phyloP scores from a whole-genome alignment of 805 yeast species.

The Debaryomyces hansenii region DNA sequence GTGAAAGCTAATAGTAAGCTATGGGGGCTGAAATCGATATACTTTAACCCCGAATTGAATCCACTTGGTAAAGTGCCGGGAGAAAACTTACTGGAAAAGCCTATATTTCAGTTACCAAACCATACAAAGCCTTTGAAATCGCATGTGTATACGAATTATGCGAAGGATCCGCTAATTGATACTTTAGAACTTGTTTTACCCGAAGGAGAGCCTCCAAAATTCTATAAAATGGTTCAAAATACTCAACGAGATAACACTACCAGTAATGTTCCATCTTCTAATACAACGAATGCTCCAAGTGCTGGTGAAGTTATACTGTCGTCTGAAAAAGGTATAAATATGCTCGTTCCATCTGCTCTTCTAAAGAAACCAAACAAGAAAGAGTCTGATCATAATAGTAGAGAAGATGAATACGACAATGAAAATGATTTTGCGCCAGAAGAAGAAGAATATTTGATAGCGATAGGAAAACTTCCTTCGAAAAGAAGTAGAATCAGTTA shows the following conservation, averaged over 20 bases:
- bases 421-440: slow-evolving; percentile 8
- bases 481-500: not conserved
- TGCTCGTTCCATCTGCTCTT: slow-evolving; percentile 9
- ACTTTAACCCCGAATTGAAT: slow-evolving; percentile 67
- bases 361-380: slow-evolving; percentile 2
- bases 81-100: slow-evolving; percentile 5
- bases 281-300: not conserved
- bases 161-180: slow-evolving; percentile 29
- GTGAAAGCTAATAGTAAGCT: slow-evolving; percentile 21
- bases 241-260: slow-evolving; percentile 13
- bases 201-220: slow-evolving; percentile 42
- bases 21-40: slow-evolving; percentile 52
- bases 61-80: slow-evolving; percentile 57
- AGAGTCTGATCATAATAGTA: not conserved
- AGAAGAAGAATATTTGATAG: slow-evolving; percentile 6
- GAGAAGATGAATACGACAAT: slow-evolving; percentile 4
- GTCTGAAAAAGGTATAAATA: not conserved
- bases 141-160: slow-evolving; percentile 12
- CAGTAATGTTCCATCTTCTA: not conserved
- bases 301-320: not conserved
- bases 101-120: slow-evolving; percentile 20
- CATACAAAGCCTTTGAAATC: slow-evolving; percentile 30
- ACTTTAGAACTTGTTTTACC: slow-evolving; percentile 38
- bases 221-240: slow-evolving; percentile 44
- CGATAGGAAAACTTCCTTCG: slow-evolving; percentile 1